Conservation (phyloP, 2,329 filamentous ascomycete genomes). For the Zymoseptoria brevis region DNA sequence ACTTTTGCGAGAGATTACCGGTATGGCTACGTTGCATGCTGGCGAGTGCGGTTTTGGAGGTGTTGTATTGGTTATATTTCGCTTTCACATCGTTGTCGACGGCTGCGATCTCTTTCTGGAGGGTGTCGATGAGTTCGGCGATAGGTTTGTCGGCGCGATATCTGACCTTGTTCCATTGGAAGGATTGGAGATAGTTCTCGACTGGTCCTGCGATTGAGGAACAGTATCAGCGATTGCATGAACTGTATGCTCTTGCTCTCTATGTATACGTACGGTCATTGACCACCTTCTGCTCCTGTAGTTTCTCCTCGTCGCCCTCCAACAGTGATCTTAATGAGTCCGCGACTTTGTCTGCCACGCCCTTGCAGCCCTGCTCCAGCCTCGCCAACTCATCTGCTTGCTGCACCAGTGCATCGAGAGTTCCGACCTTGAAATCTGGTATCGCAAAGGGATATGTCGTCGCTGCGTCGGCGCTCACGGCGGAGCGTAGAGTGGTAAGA, state of each 20-base stretch:
- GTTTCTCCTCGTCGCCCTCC: conserved; percentile 74
- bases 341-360: conserved; percentile 77
- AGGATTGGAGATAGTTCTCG: conserved; percentile 81
- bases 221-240: background rate
- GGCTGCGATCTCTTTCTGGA: conserved; percentile 87
- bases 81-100: conserved; percentile 94
- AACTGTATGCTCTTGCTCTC: background rate
- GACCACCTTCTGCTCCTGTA: conserved; percentile 80
- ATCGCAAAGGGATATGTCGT: conserved; percentile 70
- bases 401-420: conserved; percentile 86
- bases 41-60: conserved; percentile 75
- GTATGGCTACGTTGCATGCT: conserved; percentile 80
- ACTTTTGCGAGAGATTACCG: conserved; percentile 90
- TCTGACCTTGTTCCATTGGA: conserved; percentile 96
- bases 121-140: conserved; percentile 72
- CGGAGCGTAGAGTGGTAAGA: conserved; percentile 64
- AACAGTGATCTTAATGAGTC: conserved; percentile 78
- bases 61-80: conserved; percentile 92
- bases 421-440: conserved; percentile 96
- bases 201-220: conserved; percentile 65
- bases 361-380: conserved; percentile 70
- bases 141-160: conserved; percentile 90
- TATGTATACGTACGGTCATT: conserved; percentile 68
- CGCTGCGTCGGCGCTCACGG: conserved; percentile 66
- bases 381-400: conserved; percentile 93